Evolutionary conservation across 2,329 filamentous ascomycete genomes (phyloP).

Genomic region (Arthroderma uncinatum): DNA sequence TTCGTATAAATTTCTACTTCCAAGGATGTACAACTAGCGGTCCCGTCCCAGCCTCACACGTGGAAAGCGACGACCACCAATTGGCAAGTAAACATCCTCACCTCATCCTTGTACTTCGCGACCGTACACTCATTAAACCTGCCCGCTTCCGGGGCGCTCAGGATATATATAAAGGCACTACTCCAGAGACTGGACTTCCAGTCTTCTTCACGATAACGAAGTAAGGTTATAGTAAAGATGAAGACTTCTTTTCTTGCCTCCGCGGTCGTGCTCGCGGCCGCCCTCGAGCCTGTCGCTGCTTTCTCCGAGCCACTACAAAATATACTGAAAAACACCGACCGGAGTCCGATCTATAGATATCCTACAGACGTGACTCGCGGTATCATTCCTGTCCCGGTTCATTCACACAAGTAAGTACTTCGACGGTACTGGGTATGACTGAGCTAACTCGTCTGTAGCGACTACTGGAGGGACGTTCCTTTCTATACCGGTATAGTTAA

Average conservation of each 20-base stretch:
- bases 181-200: neutral
- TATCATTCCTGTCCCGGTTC: constrained; percentile 42
- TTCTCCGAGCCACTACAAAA: constrained; percentile 37
- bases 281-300: neutral
- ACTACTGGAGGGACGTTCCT: constrained; percentile 44
- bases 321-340: constrained; percentile 45
- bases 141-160: neutral
- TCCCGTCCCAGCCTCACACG: neutral
- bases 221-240: neutral
- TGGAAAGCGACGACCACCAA: neutral
- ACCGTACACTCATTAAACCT: neutral
- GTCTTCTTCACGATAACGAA: neutral
- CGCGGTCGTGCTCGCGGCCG: neutral
- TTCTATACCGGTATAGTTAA: constrained; percentile 31
- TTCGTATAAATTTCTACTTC: neutral
- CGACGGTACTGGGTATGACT: neutral
- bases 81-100: neutral
- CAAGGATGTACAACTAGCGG: neutral
- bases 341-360: constrained; percentile 44
- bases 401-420: constrained; percentile 31
- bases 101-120: neutral
- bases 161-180: neutral
- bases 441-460: constrained; percentile 47
- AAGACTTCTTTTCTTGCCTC: neutral
- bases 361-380: constrained; percentile 51